Evolutionary conservation across 2,329 filamentous ascomycete species (phyloP), one percentile per base, ranked within the genome.

Genomic region (Cladosporium sp.): DNA sequence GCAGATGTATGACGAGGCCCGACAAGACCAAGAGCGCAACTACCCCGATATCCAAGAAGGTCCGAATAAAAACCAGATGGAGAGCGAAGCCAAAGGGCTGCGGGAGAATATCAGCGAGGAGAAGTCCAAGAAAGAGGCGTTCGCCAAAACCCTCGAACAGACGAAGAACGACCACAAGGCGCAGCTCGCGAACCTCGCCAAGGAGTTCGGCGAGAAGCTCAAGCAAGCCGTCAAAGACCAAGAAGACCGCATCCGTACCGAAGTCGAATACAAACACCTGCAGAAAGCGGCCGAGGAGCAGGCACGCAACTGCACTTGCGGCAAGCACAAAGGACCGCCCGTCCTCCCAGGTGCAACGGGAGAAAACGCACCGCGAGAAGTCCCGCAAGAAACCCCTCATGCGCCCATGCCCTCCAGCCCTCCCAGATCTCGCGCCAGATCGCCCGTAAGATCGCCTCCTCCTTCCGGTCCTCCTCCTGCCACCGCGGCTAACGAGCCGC

Each of bases 21-120:
- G 40, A 11, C 45, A 50, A 11, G 61, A 63, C 52, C 55, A 61
- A 22, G 40, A 59, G 22, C 43, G 55, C 30, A 63, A 63, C 22
- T 61, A 63, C 51, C 61, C 59, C 5, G 60, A 62, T 14, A 52
- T 55, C 38, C 54, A 56, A 22, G 54, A 56, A 17, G 54, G 54
- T 2, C 54, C 54, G 5, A 49, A 56, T 34, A 56, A 56, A 11
- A 42, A 51, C 34, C 52, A 60, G 54, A 58, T 57, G 52, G 47
- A 51, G 20, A 39, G 25, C n/a, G 50, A 60, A 38, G 54, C 47
- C 5, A 25, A 22, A 3, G 40, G 58, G 17, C 39, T 61, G 20
- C 36, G 50, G 5, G 55, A 60, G 36, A 57, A 51, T 28, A 57
- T 51, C 20, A 57, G 54, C n/a, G 56, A 58, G n/a, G 50, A 56